phyloP scores from a whole-genome alignment of 2,329 filamentous ascomycete genomes.

The Diaporthe sp. region DNA sequence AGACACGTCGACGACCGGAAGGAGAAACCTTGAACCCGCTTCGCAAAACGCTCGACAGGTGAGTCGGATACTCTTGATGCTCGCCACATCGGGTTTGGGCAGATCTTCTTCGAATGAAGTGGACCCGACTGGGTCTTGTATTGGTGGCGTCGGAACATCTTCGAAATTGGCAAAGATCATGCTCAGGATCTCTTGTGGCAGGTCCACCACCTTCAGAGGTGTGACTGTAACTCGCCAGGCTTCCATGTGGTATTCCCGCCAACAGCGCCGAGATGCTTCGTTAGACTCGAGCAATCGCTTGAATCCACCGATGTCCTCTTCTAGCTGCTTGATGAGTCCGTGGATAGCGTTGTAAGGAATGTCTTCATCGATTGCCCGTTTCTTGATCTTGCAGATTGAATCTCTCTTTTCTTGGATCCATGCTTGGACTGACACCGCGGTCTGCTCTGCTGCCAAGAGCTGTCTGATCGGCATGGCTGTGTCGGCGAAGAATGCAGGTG shows the following conservation, averaged over 20 bases:
- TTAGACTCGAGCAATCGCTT: neutral
- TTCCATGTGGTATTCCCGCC: neutral
- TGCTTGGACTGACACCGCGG: neutral
- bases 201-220: neutral
- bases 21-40: neutral
- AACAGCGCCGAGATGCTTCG: neutral
- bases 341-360: neutral
- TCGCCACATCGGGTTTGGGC: neutral
- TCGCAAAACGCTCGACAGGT: neutral
- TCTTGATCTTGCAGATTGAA: rapidly evolving
- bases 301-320: neutral
- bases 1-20: neutral
- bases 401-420: neutral
- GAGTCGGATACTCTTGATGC: neutral
- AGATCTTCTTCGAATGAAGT: neutral
- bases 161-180: neutral
- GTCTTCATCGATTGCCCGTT: neutral
- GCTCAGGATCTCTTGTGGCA: neutral
- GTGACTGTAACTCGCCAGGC: neutral
- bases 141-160: neutral
- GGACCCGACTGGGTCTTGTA: no score
- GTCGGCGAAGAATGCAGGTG: neutral
- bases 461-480: neutral
- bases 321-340: neutral
- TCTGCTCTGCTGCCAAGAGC: neutral